These are phyloP conservation scores for Pyrus bretschneideri DNA, from an alignment of 306 rosid genomes.

Conservation along the genomic window DNA sequence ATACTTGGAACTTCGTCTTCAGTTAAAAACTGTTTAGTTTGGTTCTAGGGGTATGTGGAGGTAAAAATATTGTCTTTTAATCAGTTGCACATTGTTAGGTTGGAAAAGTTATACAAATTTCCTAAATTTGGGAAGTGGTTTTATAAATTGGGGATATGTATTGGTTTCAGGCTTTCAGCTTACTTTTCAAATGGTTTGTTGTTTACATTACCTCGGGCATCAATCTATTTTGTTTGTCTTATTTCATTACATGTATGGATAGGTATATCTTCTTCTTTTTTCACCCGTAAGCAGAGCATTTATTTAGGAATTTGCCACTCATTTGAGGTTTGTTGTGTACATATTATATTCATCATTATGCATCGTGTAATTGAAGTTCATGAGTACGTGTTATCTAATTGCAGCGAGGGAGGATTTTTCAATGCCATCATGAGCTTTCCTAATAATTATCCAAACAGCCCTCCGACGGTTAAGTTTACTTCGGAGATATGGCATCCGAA, in stretches of 20 bases:
- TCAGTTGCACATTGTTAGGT: background rate
- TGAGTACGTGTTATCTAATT: constrained; percentile 14
- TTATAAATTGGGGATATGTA: background rate
- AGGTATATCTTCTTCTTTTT: background rate
- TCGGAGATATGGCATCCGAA: constrained; percentile 97
- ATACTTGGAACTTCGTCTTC: background rate
- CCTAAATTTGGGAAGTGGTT: background rate
- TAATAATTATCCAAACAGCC: constrained; percentile 88
- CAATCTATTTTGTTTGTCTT: background rate
- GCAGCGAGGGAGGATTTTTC: constrained; percentile 94
- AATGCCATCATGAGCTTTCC: constrained; percentile 96
- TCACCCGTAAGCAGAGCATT: background rate
- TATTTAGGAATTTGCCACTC: background rate
- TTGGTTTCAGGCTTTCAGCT: background rate
- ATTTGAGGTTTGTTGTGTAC: background rate
- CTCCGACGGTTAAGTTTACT: constrained; percentile 80
- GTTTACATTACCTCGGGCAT: background rate
- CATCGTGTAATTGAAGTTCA: constrained; percentile 11
- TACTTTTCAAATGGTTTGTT: background rate
- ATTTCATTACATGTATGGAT: background rate
- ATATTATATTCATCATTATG: background rate
- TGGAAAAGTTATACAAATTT: background rate
- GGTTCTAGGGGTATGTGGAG: background rate
- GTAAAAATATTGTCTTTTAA: background rate
- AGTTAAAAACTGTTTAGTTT: background rate